Evolutionary conservation across 768 basidiomycete genomes (phyloP).

Genomic region (Suillus plorans): DNA sequence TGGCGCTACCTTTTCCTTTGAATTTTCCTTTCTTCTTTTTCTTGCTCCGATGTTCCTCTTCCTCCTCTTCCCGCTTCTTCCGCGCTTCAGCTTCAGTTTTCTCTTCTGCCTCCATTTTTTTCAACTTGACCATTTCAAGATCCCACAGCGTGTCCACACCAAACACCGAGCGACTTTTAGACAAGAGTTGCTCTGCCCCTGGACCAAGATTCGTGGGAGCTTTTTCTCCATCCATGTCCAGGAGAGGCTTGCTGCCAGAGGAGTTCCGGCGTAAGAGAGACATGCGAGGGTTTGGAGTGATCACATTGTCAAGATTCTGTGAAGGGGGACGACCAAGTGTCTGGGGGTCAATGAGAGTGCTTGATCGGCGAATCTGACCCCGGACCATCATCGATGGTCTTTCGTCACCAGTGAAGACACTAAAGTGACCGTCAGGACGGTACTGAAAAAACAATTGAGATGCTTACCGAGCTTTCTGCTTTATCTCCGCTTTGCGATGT

Average conservation of each 20-base stretch:
- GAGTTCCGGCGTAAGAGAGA: conserved; percentile 50
- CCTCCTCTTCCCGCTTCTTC: conserved; percentile 45
- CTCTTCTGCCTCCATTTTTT: conserved; percentile 73
- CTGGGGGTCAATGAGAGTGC: conserved; percentile 74
- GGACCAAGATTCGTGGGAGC: conserved; percentile 29
- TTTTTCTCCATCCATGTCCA: conserved; percentile 54
- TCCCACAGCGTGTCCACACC: conserved; percentile 95
- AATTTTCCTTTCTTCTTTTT: conserved; percentile 45
- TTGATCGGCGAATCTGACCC: conserved; percentile 48
- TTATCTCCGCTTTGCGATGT: conserved; percentile 77
- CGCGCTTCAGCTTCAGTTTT: conserved; percentile 54
- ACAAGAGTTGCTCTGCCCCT: conserved; percentile 32
- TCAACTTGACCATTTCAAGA: conserved; percentile 78
- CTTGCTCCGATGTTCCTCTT: conserved; percentile 37
- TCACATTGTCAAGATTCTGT: conserved; percentile 45
- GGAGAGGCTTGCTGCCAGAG: conserved; percentile 57
- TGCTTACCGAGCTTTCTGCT: conserved; percentile 78
- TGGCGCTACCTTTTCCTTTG: conserved; percentile 45
- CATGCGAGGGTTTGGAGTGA: conserved; percentile 26
- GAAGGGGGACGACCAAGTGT: conserved; percentile 52
- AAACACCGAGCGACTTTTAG: conserved; percentile 76
- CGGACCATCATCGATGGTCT: conserved; percentile 94
- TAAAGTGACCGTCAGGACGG: conserved; percentile 27
- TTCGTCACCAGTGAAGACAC: conserved; percentile 86
- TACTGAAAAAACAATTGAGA: background rate